phyloP scores from a whole-genome alignment of 129 eudicot genomes.

The Escallonia rubra region DNA sequence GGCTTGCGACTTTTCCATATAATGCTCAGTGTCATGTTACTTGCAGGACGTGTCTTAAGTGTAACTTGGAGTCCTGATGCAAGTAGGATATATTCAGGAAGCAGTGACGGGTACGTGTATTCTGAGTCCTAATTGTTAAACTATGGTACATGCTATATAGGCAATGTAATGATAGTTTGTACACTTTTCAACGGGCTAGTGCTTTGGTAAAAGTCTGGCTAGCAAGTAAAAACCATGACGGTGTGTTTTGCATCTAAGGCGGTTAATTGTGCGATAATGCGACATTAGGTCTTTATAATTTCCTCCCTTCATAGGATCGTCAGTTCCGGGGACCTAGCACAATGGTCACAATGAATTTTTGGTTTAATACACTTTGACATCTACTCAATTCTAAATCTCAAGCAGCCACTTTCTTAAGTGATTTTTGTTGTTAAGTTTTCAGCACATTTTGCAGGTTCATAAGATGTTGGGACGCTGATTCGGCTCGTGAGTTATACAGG shows the following conservation, averaged over 20 bases:
- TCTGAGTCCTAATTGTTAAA: background rate
- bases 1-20: background rate
- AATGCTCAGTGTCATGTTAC: background rate
- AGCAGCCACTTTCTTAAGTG: too few relatives aligned
- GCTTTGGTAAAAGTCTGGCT: background rate
- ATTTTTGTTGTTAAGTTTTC: too few relatives aligned
- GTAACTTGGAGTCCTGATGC: constrained; percentile 88
- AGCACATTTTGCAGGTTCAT: constrained; percentile 49
- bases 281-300: too few relatives aligned
- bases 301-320: too few relatives aligned
- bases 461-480: constrained; percentile 82
- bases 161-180: background rate
- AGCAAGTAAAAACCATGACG: too few relatives aligned
- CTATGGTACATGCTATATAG: background rate
- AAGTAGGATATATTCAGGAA: constrained; percentile 75
- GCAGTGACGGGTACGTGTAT: constrained; percentile 81
- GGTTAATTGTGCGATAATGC: too few relatives aligned
- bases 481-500: constrained; percentile 71
- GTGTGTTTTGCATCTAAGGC: too few relatives aligned
- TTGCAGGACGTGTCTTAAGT: constrained; percentile 75
- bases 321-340: too few relatives aligned
- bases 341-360: too few relatives aligned
- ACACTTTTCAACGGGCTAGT: background rate
- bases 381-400: too few relatives aligned
- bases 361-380: too few relatives aligned